Base-by-base conservation (phyloP, 495 filamentous ascomycete genomes). In the Penicillium mononematosum region DNA sequence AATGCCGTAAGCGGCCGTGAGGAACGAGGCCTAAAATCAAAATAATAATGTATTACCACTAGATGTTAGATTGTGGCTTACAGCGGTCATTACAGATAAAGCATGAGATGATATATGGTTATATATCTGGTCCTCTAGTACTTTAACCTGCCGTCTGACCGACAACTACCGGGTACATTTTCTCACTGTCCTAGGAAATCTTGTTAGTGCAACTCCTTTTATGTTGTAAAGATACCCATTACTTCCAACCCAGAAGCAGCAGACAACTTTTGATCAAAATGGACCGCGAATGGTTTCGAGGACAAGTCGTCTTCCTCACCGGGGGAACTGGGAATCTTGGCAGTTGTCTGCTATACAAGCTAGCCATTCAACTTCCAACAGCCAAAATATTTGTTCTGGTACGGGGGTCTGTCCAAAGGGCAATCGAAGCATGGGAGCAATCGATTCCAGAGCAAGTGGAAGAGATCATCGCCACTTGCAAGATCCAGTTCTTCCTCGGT, bases 271-370 rank as follows among this genome's bases (percentile, higher is more conserved):
- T 10, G 6, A 22, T n/a, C 12, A 25, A 32, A 4, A 41, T 44
- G 38, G 39, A 53, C n/a, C 16, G 4, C 9, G 36, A 59, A 19
- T 60, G 58, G 58, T 63, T 50, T 46, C 22, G 53, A 52, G 45
- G 59, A 17, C 59, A 66, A 22, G 61, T 64, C 27, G 49, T 69
- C 10, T 55, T 69, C 24, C 61, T 69, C 1, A 64, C 63, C 8
- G 66, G 66, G 9, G 63, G 38, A 5, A 69, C 63, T 6, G 66
- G 66, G 1, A 56, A 53, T 16, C 51, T 69, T 7, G 66, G 66
- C 0, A 59, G 53, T 1, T 69, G 66, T 41, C 31, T 69, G 11
- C 36, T 69, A 10, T 69, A 63, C 47, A 69, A 69, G 47, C 57
- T 66, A 5, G 45, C 61, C 0, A 38, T 61, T 11, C 61, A 64